Percentiles rank a stretch among this genome's conserved stretches.
Conservation (phyloP, 2,329 filamentous ascomycete species). For the Ceratocystis ficicola region DNA sequence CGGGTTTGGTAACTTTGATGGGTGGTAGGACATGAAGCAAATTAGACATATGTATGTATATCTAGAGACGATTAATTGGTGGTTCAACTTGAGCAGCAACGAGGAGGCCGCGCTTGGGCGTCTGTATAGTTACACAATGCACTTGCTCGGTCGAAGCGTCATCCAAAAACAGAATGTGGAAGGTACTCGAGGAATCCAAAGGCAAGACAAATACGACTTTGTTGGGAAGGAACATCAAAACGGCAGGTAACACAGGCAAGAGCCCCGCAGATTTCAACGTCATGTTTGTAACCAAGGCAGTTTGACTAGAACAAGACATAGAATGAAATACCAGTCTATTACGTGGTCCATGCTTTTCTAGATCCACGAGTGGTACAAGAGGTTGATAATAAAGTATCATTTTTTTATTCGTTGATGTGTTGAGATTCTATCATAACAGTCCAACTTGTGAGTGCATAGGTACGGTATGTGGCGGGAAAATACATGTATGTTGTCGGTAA, state of each 20-base stretch:
- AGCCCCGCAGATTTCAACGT: not conserved
- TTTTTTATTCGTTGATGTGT: no score
- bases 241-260: not conserved
- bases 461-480: not conserved
- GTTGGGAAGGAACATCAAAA: constrained; percentile 15
- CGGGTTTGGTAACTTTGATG: constrained; percentile 91
- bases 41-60: not conserved
- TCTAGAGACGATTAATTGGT: not conserved
- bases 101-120: not conserved
- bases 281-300: not conserved
- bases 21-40: constrained; percentile 48
- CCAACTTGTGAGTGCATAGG: no score
- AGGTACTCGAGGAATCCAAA: not conserved
- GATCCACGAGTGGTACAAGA: no score
- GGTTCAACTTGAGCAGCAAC: no score
- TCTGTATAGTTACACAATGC: not conserved
- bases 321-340: no score
- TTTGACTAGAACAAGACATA: no score
- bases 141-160: not conserved
- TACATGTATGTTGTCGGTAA: no score
- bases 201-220: constrained; percentile 8
- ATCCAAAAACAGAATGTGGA: not conserved
- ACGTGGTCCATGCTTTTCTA: no score
- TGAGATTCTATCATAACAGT: no score
- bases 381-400: no score